Conservation (phyloP, 441 rosid species). For the Adansonia gregorii region DNA sequence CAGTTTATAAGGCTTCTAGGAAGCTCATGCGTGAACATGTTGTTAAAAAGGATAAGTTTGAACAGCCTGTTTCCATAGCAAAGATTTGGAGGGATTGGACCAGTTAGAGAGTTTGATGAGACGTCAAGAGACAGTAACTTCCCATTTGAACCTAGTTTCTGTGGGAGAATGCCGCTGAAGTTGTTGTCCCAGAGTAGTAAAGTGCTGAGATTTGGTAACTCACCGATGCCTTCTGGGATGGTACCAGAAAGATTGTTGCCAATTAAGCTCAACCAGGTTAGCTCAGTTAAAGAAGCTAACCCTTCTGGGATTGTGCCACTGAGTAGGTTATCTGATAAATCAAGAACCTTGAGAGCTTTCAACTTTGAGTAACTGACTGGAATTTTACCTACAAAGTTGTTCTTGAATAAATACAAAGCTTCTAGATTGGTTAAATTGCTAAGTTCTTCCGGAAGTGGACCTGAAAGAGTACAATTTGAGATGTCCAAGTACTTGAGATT, state of each 20-base stretch:
- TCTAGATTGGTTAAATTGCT: slow-evolving; percentile 67
- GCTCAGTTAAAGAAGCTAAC: slow-evolving; percentile 54
- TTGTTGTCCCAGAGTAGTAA: slow-evolving; percentile 76
- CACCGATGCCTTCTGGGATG: slow-evolving; percentile 68
- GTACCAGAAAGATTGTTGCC: slow-evolving; percentile 59
- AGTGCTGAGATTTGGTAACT: slow-evolving; percentile 58
- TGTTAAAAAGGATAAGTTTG: slow-evolving; percentile 91
- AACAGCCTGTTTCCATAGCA: slow-evolving; percentile 72
- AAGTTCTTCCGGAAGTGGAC: slow-evolving; percentile 56
- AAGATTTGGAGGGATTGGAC: slow-evolving; percentile 74
- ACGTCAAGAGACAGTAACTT: slow-evolving; percentile 70
- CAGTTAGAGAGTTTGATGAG: slow-evolving; percentile 71
- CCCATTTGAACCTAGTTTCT: slow-evolving; percentile 77
- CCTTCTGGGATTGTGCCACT: slow-evolving; percentile 67
- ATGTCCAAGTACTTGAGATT: slow-evolving; percentile 74
- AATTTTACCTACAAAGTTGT: slow-evolving; percentile 63
- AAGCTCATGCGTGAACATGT: slow-evolving; percentile 50
- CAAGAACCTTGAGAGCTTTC: slow-evolving; percentile 53
- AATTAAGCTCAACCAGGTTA: slow-evolving; percentile 65
- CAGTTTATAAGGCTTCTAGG: slow-evolving; percentile 66
- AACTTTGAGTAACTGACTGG: slow-evolving; percentile 62
- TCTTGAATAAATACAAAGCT: slow-evolving; percentile 54
- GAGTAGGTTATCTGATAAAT: slow-evolving; percentile 71
- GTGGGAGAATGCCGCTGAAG: slow-evolving; percentile 72
- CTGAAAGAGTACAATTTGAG: slow-evolving; percentile 65